These are phyloP conservation scores for Cercophora samala DNA, from an alignment of 495 filamentous ascomycete species.

Conservation along the genomic window DNA sequence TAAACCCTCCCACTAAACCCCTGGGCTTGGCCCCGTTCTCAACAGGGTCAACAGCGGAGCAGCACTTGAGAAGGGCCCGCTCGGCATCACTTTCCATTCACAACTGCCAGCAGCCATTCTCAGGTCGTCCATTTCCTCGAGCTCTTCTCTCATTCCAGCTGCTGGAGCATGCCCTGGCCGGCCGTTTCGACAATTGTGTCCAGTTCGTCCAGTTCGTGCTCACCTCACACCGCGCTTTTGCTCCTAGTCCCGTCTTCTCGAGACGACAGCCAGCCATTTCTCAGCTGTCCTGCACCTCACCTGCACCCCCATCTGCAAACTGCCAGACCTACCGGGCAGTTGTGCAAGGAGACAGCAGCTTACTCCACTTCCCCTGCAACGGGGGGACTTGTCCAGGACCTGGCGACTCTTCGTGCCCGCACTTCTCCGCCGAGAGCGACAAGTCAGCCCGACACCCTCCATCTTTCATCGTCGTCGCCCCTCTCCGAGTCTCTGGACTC, in stretches of 20 bases:
- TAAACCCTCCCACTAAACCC: constrained; percentile 4
- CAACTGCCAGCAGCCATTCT: background rate
- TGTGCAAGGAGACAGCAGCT: background rate
- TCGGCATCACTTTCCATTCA: constrained; percentile 1
- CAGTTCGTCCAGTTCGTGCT: background rate
- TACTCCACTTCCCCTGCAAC: background rate
- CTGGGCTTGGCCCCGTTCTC: background rate
- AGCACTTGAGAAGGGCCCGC: background rate
- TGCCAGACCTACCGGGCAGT: background rate
- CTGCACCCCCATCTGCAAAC: background rate
- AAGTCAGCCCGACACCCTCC: background rate
- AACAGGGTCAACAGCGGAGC: constrained; percentile 1
- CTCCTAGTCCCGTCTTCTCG: too few relatives aligned
- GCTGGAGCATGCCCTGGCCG: background rate
- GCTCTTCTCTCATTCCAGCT: background rate
- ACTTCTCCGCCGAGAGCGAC: background rate
- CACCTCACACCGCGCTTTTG: background rate
- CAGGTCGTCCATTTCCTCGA: background rate
- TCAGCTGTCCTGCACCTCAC: background rate
- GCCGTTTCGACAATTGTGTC: background rate
- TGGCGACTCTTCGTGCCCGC: background rate
- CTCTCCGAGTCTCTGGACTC: constrained; percentile 9
- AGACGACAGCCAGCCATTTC: background rate
- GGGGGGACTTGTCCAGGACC: background rate
- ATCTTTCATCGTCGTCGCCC: background rate